Conservation (phyloP, 192 early-diverging fungal species). For the Rhizoclosmatium sp. region DNA sequence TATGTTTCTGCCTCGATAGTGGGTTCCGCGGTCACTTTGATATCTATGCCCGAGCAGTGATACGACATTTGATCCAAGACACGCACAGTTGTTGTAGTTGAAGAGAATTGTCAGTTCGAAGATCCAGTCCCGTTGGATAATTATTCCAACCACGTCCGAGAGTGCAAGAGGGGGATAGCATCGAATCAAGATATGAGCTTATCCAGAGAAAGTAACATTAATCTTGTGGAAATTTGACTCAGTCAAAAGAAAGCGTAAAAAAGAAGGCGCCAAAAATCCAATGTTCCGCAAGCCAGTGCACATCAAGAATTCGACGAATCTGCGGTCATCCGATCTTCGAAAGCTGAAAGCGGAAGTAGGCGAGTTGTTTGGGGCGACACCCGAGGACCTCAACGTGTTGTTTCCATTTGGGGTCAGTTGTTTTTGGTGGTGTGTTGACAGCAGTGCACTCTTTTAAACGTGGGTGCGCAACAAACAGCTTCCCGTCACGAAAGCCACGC, state of each 20-base stretch:
- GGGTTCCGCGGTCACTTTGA: no score
- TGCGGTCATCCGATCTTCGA: background rate
- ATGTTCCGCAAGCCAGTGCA: background rate
- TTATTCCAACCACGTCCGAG: no score
- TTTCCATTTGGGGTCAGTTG: background rate
- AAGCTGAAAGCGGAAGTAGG: background rate
- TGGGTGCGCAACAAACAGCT: background rate
- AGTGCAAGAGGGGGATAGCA: no score
- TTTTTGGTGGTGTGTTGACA: background rate
- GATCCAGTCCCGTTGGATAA: no score
- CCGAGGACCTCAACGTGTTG: background rate
- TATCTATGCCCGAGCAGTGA: no score
- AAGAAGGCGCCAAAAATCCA: background rate
- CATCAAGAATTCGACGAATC: background rate
- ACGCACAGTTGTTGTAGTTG: no score
- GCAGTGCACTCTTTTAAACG: background rate
- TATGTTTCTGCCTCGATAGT: no score
- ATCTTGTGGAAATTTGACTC: background rate
- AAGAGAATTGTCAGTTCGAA: no score
- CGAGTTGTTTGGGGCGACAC: background rate
- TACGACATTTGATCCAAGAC: no score
- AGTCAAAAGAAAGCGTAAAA: background rate
- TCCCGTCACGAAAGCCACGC: background rate
- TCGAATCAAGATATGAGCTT: no score
- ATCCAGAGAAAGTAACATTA: background rate